Percentiles rank a stretch among this genome's conserved stretches.
Evolutionary conservation across 768 basidiomycete species (phyloP).

Genomic region (Flagelloscypha sp.): DNA sequence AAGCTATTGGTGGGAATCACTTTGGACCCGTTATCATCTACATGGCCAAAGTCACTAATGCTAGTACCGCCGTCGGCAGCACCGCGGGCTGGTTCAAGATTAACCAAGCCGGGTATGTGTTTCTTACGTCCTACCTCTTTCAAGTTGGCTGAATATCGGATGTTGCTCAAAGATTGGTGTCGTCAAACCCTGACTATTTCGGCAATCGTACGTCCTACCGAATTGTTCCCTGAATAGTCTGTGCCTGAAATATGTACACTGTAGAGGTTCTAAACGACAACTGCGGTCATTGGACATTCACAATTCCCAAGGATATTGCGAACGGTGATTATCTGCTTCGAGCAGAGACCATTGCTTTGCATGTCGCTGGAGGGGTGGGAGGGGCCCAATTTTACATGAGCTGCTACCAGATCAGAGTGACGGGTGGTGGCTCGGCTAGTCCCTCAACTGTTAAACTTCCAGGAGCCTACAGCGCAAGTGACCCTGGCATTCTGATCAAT

Average conservation of each 20-base stretch:
- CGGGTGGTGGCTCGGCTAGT: conserved; percentile 20
- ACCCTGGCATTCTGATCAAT: conserved; percentile 38
- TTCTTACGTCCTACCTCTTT: too few species aligned
- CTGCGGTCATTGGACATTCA: conserved; percentile 48
- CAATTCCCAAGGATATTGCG: conserved; percentile 30
- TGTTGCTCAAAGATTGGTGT: conserved; percentile 25
- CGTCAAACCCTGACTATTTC: conserved; percentile 40
- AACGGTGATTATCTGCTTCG: conserved; percentile 33
- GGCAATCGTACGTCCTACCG: conserved; percentile 21
- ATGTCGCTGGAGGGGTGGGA: conserved; percentile 26
- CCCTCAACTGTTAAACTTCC: conserved; percentile 33
- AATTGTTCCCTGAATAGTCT: not conserved
- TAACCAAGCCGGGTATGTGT: conserved; percentile 22
- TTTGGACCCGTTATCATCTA: conserved; percentile 42
- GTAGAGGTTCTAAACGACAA: conserved; percentile 34
- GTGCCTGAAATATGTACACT: not conserved
- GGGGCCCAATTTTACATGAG: conserved; percentile 31
- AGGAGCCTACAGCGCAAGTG: conserved; percentile 31
- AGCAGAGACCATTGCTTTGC: conserved; percentile 31
- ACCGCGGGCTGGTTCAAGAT: conserved; percentile 51
- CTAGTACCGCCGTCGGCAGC: conserved; percentile 35
- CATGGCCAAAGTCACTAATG: conserved; percentile 40
- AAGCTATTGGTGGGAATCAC: conserved; percentile 46
- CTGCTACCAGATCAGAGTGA: conserved; percentile 25
- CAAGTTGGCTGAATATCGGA: conserved; percentile 10